Evolutionary conservation across 208 protist species (phyloP).

Genomic region (Trypanosoma boissoni): DNA sequence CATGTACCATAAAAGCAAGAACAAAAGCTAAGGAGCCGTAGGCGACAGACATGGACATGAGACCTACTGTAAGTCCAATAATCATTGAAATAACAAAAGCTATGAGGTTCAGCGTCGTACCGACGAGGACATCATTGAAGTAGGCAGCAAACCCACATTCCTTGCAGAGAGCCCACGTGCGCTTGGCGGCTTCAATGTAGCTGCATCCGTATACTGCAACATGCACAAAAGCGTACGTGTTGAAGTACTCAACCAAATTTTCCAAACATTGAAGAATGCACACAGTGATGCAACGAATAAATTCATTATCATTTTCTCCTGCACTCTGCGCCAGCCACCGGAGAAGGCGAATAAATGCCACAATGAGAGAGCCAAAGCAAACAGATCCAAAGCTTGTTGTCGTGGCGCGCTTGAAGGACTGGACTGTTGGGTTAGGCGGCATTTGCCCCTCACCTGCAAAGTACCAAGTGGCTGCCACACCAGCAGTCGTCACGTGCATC

Average conservation of each 20-base stretch:
- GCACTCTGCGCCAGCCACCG: conserved; percentile 43
- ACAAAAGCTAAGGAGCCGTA: conserved; percentile 55
- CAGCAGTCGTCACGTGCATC: conserved; percentile 79
- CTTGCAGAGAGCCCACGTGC: conserved; percentile 75
- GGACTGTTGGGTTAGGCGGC: conserved; percentile 65
- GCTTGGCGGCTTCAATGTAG: conserved; percentile 89
- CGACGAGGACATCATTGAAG: conserved; percentile 88
- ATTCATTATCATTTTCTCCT: conserved; percentile 32
- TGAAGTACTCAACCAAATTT: conserved; percentile 86
- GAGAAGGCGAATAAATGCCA: conserved; percentile 81
- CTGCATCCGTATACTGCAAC: conserved; percentile 91
- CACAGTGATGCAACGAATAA: conserved; percentile 45
- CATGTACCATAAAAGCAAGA: conserved; percentile 43
- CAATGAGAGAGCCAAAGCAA: conserved; percentile 90
- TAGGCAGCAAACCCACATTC: conserved; percentile 76
- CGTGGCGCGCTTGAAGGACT: conserved; percentile 66
- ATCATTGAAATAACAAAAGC: conserved; percentile 47
- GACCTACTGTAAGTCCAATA: conserved; percentile 47
- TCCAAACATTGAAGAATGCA: conserved; percentile 55
- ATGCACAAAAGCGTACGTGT: conserved; percentile 91
- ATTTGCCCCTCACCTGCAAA: conserved; percentile 69
- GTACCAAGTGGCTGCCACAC: conserved; percentile 88
- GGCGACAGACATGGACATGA: conserved; percentile 25
- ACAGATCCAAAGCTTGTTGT: conserved; percentile 90
- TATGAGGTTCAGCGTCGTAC: conserved; percentile 58